Evolutionary conservation across 495 filamentous ascomycete genomes (phyloP).

Genomic region (Talaromyces stipitatus): DNA sequence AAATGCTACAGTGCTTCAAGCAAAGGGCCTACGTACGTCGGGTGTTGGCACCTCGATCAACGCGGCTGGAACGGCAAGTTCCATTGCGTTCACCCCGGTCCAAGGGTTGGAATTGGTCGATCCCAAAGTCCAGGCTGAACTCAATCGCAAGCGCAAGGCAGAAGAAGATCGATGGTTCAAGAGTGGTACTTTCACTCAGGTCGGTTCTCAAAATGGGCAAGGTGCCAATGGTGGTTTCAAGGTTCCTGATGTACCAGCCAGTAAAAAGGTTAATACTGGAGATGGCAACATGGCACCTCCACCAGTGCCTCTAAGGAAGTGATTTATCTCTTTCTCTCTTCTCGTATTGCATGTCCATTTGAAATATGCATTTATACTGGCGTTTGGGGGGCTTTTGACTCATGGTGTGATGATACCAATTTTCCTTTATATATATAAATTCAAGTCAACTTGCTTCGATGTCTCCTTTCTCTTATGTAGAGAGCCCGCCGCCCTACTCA

Average conservation of each 20-base stretch:
- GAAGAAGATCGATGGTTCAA: slow-evolving; percentile 96
- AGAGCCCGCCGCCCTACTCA: background rate
- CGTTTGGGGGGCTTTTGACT: background rate
- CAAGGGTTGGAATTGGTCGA: slow-evolving; percentile 95
- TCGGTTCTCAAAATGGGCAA: too few relatives aligned
- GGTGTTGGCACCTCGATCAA: slow-evolving; percentile 65
- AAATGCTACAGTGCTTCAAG: slow-evolving; percentile 58
- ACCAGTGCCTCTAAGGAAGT: slow-evolving; percentile 22
- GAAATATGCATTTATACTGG: background rate
- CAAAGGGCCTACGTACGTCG: slow-evolving; percentile 63
- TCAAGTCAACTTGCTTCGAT: background rate
- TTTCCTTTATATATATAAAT: background rate
- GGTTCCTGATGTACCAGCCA: slow-evolving; percentile 39
- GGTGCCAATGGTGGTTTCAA: slow-evolving; percentile 41
- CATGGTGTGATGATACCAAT: slow-evolving; percentile 1
- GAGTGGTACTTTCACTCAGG: slow-evolving; percentile 89
- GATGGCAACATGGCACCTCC: slow-evolving; percentile 38
- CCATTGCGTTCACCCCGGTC: slow-evolving; percentile 86
- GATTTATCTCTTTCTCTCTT: background rate
- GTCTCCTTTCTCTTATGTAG: background rate
- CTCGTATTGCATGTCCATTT: too few relatives aligned
- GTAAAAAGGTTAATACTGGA: slow-evolving; percentile 36
- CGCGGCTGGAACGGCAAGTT: slow-evolving; percentile 69
- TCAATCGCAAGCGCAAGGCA: slow-evolving; percentile 80
- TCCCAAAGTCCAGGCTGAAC: slow-evolving; percentile 76